These are phyloP conservation scores for Ganoderma meredithae DNA, from an alignment of 1,284 basidiomycete genomes.

Conservation along the genomic window DNA sequence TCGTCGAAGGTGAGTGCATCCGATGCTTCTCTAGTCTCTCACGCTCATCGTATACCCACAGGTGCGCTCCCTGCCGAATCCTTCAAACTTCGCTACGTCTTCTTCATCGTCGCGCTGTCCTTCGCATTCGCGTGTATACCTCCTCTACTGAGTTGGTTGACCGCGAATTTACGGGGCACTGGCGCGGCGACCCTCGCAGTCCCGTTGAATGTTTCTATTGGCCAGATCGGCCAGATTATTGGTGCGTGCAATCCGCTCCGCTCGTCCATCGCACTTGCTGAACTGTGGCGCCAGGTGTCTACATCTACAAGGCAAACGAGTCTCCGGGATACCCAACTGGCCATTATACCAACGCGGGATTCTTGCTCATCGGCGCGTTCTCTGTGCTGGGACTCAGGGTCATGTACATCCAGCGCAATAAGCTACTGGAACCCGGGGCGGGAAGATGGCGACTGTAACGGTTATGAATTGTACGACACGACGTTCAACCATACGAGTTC, in stretches of 20 bases:
- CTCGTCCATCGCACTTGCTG: too few species aligned
- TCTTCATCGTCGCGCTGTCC: slow-evolving; percentile 45
- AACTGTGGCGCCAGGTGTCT: slow-evolving; percentile 39
- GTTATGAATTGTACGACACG: not conserved
- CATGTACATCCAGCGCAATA: slow-evolving; percentile 35
- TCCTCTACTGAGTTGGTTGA: slow-evolving; percentile 48
- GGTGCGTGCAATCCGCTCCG: slow-evolving; percentile 25
- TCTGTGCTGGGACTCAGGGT: slow-evolving; percentile 31
- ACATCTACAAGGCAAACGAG: slow-evolving; percentile 47
- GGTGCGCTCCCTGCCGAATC: slow-evolving; percentile 42
- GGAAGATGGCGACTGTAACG: slow-evolving; percentile 32
- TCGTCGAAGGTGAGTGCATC: slow-evolving; percentile 29
- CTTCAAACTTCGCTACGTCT: slow-evolving; percentile 44
- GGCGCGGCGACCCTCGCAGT: slow-evolving; percentile 45
- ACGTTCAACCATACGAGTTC: not conserved
- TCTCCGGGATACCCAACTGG: slow-evolving; percentile 45
- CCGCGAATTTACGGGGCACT: slow-evolving; percentile 45
- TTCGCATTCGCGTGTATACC: slow-evolving; percentile 47
- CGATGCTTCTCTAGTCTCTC: not conserved
- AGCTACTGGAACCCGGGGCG: slow-evolving; percentile 24
- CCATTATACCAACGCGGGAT: slow-evolving; percentile 46
- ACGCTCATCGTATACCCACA: slow-evolving; percentile 4
- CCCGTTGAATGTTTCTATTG: slow-evolving; percentile 47
- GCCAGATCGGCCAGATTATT: slow-evolving; percentile 48
- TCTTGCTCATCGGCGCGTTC: slow-evolving; percentile 38